phyloP scores from a whole-genome alignment of 1,284 basidiomycete species.

The Malassezia slooffiae region DNA sequence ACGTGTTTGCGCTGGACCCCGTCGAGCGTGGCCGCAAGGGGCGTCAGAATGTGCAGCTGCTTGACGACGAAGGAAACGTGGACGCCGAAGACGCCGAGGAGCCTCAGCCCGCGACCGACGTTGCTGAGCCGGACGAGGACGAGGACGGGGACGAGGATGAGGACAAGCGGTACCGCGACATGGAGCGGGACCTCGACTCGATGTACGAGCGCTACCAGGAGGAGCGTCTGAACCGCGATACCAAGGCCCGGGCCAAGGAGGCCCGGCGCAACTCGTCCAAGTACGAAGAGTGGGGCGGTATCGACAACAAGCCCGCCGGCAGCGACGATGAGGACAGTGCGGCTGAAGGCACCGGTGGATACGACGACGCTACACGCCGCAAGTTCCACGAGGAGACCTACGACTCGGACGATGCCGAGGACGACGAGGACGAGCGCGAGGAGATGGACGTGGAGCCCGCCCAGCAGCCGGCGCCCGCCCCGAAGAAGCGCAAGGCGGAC shows the following conservation, averaged over 20 bases:
- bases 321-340: conserved; percentile 46
- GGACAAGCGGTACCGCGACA: conserved; percentile 47
- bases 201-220: conserved; percentile 80
- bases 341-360: conserved; percentile 53
- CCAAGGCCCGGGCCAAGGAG: conserved; percentile 80
- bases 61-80: conserved; percentile 44
- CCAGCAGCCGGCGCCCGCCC: conserved; percentile 46
- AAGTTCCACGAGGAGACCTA: conserved; percentile 56
- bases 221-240: conserved; percentile 69
- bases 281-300: conserved; percentile 43
- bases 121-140: no score
- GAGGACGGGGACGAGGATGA: conserved; percentile 49
- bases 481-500: conserved; percentile 21
- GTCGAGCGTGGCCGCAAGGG: conserved; percentile 20
- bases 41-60: conserved; percentile 4
- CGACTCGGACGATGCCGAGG: conserved; percentile 50
- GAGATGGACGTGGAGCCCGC: conserved; percentile 30
- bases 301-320: conserved; percentile 20
- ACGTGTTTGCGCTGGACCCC: conserved; percentile 34
- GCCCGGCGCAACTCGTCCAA: conserved; percentile 61
- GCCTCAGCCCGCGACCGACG: conserved; percentile 51
- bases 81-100: conserved; percentile 23
- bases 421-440: conserved; percentile 45
- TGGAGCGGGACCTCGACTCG: conserved; percentile 76
- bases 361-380: conserved; percentile 58